Base-by-base conservation (phyloP, 2,329 filamentous ascomycete species). In the Parastagonospora nodorum region DNA sequence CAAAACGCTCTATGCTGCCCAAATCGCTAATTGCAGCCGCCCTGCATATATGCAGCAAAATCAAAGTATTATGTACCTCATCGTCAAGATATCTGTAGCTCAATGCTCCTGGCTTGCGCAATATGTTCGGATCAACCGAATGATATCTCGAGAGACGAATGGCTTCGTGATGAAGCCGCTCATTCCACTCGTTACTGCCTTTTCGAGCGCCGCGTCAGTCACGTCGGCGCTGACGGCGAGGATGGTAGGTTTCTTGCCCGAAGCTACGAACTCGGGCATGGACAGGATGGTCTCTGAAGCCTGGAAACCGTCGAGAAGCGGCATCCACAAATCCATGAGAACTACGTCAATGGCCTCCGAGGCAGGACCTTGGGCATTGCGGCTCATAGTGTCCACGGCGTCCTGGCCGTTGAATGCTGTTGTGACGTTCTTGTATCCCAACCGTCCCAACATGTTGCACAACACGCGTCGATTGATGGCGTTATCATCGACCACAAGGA, bases 281-380 rank as follows among this genome's bases (percentile, higher is more conserved):
- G 76, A 73, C 9, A 88, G 71, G 37, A 90, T 90, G 40, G 78
- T 75, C 60, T 82, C 79, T 0, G 87, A 84, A 2, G 87, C 87
- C 64, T 89, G 83, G 57, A 88, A 89, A 1, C 87, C 87, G 63
- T 89, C 87, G 78, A 89, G 85, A 57, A 85, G 78, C 1, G 87
- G 87, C 86, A 90, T 90, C 87, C 87, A 90, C 8, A 90, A 79
- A 69, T 90, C 87, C 87, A 90, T 90, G 37, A 89, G 74, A 19
- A 90, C 79, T 2, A 88, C 80, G 61, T 88, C 82, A 49, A 89
- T 82, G 36, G 73, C 69, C 14, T 67, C 56, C 27, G 58, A 64
- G 27, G 56, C 44, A 48, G 66, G 44, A 27, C 44, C 53, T 11
- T 55, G 45, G 12, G 60, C 53, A 24, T 74, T 69, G 42, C 77